Conservation (phyloP, 2,329 filamentous ascomycete genomes). For the Claviceps cyperi region DNA sequence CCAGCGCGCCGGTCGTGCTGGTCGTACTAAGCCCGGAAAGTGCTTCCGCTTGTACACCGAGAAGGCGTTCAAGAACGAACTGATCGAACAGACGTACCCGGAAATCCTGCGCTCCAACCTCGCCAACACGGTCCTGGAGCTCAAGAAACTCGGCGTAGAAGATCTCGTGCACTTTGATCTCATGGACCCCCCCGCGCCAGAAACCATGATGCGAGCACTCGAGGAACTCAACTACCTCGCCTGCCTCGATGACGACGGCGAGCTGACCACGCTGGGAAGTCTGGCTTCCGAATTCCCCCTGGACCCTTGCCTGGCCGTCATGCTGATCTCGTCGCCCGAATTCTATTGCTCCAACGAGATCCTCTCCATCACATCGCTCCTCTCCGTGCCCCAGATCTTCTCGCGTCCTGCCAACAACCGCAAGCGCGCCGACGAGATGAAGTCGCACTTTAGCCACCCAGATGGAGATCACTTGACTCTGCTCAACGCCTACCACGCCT, state of each 20-base stretch:
- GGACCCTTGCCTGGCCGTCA: slow-evolving; percentile 86
- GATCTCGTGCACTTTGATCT: slow-evolving; percentile 97
- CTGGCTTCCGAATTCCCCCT: slow-evolving; percentile 91
- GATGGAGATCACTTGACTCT: slow-evolving; percentile 94
- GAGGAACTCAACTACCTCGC: slow-evolving; percentile 97
- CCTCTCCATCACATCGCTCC: slow-evolving; percentile 79
- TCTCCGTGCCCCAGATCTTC: slow-evolving; percentile 91
- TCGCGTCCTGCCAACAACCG: slow-evolving; percentile 72
- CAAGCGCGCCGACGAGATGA: slow-evolving; percentile 95
- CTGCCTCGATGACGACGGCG: slow-evolving; percentile 90
- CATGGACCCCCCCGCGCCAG: slow-evolving; percentile 95
- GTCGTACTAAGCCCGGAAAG: slow-evolving; percentile 95
- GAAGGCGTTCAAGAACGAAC: slow-evolving; percentile 87
- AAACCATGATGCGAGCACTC: slow-evolving; percentile 94
- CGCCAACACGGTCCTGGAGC: slow-evolving; percentile 83
- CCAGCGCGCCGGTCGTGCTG: slow-evolving; percentile 95
- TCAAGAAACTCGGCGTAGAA: slow-evolving; percentile 93
- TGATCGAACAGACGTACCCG: slow-evolving; percentile 93
- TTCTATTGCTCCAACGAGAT: slow-evolving; percentile 99
- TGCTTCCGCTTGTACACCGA: slow-evolving; percentile 97
- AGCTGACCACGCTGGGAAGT: slow-evolving; percentile 72
- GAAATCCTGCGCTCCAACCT: slow-evolving; percentile 92
- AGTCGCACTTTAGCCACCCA: slow-evolving; percentile 77
- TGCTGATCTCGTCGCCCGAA: slow-evolving; percentile 94
- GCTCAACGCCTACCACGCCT: slow-evolving; percentile 95